phyloP scores from a whole-genome alignment of 331 rosid species.

The Erythrophleum ivorense region DNA sequence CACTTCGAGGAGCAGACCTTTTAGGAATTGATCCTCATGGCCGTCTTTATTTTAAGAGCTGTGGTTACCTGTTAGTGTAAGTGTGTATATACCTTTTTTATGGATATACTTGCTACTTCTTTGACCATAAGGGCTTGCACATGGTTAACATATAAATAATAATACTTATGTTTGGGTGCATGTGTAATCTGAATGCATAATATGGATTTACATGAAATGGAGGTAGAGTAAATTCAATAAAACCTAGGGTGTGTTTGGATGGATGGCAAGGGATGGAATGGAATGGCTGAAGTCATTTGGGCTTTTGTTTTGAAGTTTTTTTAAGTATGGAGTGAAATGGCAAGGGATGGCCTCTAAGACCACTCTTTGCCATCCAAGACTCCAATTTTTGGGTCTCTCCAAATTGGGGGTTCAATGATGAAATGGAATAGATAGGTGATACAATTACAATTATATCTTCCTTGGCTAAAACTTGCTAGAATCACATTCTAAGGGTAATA shows the following conservation, averaged over 20 bases:
- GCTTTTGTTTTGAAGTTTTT: neutral
- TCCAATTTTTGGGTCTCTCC: neutral
- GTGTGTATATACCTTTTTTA: constrained; percentile 47
- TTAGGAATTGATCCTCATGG: constrained; percentile 89
- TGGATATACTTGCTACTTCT: constrained; percentile 26
- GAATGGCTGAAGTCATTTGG: too few relatives aligned
- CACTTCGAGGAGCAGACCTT: constrained; percentile 90
- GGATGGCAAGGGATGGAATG: too few relatives aligned
- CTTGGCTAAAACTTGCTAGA: neutral
- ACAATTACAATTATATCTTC: neutral
- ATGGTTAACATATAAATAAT: neutral
- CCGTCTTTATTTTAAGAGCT: constrained; percentile 76
- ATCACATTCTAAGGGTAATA: neutral
- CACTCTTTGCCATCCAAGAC: neutral
- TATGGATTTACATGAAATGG: neutral
- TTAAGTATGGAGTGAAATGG: neutral
- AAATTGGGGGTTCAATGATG: neutral
- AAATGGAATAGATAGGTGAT: too few relatives aligned
- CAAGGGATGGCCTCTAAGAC: neutral
- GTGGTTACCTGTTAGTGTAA: constrained; percentile 93
- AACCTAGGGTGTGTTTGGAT: too few relatives aligned
- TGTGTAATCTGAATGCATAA: neutral
- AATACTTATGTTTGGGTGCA: neutral
- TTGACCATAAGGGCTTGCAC: neutral
- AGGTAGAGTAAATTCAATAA: too few relatives aligned